Evolutionary conservation across 2,329 filamentous ascomycete species (phyloP).

Genomic region (Biscogniauxia mediterranea): DNA sequence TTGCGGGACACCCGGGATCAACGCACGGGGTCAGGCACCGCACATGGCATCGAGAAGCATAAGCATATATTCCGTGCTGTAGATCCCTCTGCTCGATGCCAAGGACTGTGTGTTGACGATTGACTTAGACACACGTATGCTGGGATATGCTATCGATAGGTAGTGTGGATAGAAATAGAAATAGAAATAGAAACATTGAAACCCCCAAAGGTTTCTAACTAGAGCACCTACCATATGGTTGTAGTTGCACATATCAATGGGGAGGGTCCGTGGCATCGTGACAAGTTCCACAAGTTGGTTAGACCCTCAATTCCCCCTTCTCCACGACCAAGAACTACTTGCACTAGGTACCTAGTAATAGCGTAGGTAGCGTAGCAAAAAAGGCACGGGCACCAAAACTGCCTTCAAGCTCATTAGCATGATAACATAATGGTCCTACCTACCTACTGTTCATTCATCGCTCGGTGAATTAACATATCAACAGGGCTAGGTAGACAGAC

Average conservation of each 20-base stretch:
- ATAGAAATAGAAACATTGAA: neutral
- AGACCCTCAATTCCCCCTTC: neutral
- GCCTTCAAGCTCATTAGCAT: neutral
- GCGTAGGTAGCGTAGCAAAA: too few relatives aligned
- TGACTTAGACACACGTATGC: too few relatives aligned
- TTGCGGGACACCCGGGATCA: neutral
- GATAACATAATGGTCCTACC: neutral
- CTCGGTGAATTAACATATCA: neutral
- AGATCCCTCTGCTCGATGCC: too few relatives aligned
- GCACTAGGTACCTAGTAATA: too few relatives aligned
- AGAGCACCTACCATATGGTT: neutral
- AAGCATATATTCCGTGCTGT: too few relatives aligned
- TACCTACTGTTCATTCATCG: neutral
- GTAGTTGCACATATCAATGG: neutral
- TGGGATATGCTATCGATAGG: neutral
- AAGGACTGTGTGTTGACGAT: too few relatives aligned
- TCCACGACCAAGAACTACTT: neutral
- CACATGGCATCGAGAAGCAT: neutral
- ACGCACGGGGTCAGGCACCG: slow-evolving; percentile 2
- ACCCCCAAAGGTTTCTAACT: neutral
- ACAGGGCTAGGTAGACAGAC: neutral
- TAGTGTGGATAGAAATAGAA: neutral
- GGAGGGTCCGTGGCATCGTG: neutral
- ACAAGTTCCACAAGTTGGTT: neutral
- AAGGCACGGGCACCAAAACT: neutral